Conservation (phyloP, 768 basidiomycete genomes). For the Neoboletus brunneissimus region DNA sequence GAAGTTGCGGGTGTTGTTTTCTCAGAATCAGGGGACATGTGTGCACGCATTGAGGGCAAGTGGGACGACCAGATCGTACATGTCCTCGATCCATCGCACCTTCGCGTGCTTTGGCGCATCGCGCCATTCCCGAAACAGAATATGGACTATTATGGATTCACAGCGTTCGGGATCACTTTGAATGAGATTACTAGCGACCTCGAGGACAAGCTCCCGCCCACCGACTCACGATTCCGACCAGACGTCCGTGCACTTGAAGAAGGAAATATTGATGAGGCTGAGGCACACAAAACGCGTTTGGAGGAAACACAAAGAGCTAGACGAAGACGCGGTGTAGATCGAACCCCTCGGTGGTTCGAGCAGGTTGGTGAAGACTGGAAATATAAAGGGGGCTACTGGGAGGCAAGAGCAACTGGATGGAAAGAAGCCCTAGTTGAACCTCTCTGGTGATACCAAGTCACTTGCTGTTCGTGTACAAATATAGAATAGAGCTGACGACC, state of each 20-base stretch:
- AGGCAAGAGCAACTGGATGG: constrained; percentile 65
- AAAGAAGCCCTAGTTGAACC: constrained; percentile 45
- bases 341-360: constrained; percentile 73
- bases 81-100: constrained; percentile 61
- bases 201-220: constrained; percentile 61
- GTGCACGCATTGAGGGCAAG: constrained; percentile 76
- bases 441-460: constrained; percentile 55
- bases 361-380: constrained; percentile 68
- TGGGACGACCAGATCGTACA: constrained; percentile 85
- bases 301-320: constrained; percentile 78
- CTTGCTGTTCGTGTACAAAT: neutral
- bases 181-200: constrained; percentile 77
- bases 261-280: constrained; percentile 68
- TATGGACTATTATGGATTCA: constrained; percentile 79
- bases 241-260: constrained; percentile 83
- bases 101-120: constrained; percentile 76
- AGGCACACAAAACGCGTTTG: constrained; percentile 64
- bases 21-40: constrained; percentile 49
- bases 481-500: neutral
- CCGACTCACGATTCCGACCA: constrained; percentile 79
- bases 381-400: constrained; percentile 84
- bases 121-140: constrained; percentile 69
- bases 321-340: constrained; percentile 56
- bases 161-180: constrained; percentile 71
- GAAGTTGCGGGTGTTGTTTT: constrained; percentile 62